These are phyloP conservation scores for Trichoderma atrobrunneum DNA, from an alignment of 2,329 filamentous ascomycete species.

Conservation along the genomic window DNA sequence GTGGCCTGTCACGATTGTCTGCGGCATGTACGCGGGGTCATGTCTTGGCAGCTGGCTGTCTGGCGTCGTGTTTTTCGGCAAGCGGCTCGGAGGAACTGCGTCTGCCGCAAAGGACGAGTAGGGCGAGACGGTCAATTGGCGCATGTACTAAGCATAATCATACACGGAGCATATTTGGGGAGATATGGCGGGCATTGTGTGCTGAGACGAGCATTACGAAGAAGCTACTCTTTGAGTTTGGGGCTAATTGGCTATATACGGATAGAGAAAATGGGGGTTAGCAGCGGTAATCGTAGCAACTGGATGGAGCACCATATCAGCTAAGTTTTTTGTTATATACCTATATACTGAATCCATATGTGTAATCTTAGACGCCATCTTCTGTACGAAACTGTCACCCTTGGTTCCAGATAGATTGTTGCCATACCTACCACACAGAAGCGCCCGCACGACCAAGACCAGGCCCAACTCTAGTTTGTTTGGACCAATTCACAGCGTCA, in stretches of 20 bases:
- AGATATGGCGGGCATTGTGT: not conserved
- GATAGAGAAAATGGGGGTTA: constrained; percentile 10
- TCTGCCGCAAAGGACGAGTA: constrained; percentile 31
- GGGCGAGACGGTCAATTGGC: not conserved
- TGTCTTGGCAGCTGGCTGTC: constrained; percentile 65
- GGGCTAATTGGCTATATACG: constrained; percentile 4
- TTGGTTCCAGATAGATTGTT: not conserved
- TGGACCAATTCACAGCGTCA: not conserved
- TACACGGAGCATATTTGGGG: not conserved
- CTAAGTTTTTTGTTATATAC: not conserved
- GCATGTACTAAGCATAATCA: not conserved
- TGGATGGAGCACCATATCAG: not conserved
- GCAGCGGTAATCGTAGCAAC: not conserved
- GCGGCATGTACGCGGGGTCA: constrained; percentile 78
- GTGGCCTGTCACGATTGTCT: constrained; percentile 90
- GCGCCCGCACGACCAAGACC: not conserved
- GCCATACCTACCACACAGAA: not conserved
- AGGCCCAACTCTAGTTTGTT: not conserved
- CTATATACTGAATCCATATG: not conserved
- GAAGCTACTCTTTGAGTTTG: not conserved
- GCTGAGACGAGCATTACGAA: constrained; percentile 10
- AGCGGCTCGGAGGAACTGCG: constrained; percentile 34
- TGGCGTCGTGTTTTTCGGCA: constrained; percentile 48
- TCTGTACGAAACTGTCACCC: not conserved
- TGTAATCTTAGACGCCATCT: not conserved